A percentile compares a stretch with the other conserved stretches of the same genome.
phyloP scores from a whole-genome alignment of 176 grass and related monocot species.

The Triticum timopheevii region DNA sequence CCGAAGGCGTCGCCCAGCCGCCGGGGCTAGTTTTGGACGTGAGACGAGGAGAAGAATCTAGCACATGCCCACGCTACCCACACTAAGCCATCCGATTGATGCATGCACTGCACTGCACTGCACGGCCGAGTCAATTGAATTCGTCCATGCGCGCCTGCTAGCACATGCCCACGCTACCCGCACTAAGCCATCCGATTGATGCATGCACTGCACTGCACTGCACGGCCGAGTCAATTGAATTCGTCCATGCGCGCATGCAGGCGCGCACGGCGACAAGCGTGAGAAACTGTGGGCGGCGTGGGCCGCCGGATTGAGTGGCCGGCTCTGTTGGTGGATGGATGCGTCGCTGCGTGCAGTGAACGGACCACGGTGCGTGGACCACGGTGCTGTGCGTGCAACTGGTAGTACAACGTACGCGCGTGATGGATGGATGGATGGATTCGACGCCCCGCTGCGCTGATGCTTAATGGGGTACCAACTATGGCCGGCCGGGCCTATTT shows the following conservation, averaged over 20 bases:
- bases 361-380: not conserved
- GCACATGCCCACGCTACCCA: too few species aligned
- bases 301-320: not conserved
- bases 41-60: not conserved
- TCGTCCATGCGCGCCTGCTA: not conserved
- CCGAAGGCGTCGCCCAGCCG: not conserved
- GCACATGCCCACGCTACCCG: too few species aligned
- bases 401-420: not conserved
- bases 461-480: not conserved
- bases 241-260: not conserved
- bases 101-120: not conserved
- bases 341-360: not conserved
- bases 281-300: conserved; percentile 3
- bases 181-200: not conserved
- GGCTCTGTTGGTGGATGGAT: not conserved
- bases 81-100: not conserved
- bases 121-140: not conserved
- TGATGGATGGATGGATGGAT: not conserved
- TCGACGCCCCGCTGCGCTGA: conserved; percentile 6
- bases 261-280: not conserved
- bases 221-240: not conserved
- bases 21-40: not conserved
- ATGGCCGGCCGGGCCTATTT: not conserved
- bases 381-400: not conserved
- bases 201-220: not conserved